Conservation (phyloP, 1,139 yeast species). For the Yamadazyma jaroonii region DNA sequence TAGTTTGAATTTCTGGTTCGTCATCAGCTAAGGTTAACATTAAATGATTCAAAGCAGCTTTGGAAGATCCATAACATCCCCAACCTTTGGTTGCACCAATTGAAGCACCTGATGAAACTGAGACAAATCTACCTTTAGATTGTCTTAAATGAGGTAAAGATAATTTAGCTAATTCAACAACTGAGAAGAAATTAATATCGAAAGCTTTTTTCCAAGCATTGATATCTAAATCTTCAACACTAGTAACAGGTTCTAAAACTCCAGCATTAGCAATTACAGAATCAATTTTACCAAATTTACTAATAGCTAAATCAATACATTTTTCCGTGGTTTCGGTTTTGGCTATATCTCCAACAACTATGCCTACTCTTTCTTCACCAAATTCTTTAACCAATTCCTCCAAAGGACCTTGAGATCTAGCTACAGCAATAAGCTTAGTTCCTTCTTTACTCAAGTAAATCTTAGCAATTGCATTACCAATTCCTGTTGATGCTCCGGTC, state of each 20-base stretch:
- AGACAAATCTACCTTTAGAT: conserved; percentile 59
- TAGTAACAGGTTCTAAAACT: conserved; percentile 72
- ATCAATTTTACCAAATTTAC: conserved; percentile 59
- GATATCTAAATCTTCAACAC: conserved; percentile 48
- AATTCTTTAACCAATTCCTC: conserved; percentile 39
- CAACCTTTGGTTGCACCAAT: conserved; percentile 62
- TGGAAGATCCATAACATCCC: conserved; percentile 89
- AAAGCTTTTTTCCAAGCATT: conserved; percentile 62
- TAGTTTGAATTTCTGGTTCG: conserved; percentile 54
- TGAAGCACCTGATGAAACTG: conserved; percentile 88
- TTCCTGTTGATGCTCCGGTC: conserved; percentile 80
- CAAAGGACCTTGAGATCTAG: conserved; percentile 57
- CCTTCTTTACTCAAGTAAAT: conserved; percentile 39
- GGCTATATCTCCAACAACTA: conserved; percentile 68
- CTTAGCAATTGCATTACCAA: conserved; percentile 71
- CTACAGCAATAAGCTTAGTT: conserved; percentile 64
- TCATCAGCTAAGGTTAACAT: conserved; percentile 65
- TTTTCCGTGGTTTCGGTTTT: conserved; percentile 28
- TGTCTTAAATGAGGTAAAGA: conserved; percentile 60
- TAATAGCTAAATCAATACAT: conserved; percentile 49
- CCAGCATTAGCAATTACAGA: conserved; percentile 88
- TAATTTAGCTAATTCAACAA: conserved; percentile 57
- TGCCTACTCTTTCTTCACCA: conserved; percentile 50
- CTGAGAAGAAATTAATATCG: conserved; percentile 77
- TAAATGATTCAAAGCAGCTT: conserved; percentile 84